Percentiles rank a stretch among this genome's conserved stretches.
phyloP scores from a whole-genome alignment of 1,139 yeast genomes.

The Taphrina sp. region DNA sequence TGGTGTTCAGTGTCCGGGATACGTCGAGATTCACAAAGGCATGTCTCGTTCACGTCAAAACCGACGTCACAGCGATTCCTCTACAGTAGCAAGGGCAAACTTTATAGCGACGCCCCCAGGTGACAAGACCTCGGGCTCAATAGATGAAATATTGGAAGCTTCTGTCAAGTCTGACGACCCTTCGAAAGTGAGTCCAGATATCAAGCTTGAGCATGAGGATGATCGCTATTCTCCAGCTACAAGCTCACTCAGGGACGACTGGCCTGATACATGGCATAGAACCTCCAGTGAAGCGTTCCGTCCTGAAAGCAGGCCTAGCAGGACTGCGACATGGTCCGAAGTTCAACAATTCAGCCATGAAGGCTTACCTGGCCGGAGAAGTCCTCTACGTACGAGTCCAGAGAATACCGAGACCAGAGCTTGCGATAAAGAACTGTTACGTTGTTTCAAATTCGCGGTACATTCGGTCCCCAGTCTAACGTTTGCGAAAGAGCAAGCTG shows the following conservation, averaged over 20 bases:
- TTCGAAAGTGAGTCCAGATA: not conserved
- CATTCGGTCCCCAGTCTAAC: conserved; percentile 13
- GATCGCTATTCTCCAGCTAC: too few species aligned
- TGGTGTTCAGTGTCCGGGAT: conserved; percentile 28
- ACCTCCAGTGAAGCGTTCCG: too few species aligned
- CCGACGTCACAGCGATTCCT: not conserved
- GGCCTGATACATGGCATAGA: too few species aligned
- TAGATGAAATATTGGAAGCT: not conserved
- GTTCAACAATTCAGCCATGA: too few species aligned
- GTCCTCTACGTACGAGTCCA: too few species aligned
- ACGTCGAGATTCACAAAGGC: conserved; percentile 19
- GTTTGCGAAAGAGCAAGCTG: conserved; percentile 3
- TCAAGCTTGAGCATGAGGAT: not conserved
- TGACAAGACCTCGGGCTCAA: too few species aligned
- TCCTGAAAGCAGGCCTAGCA: too few species aligned
- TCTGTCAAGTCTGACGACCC: not conserved
- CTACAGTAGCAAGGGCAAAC: not conserved
- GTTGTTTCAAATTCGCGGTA: not conserved
- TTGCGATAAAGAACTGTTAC: too few species aligned
- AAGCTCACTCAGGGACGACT: too few species aligned
- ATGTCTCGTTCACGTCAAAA: not conserved
- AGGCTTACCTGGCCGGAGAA: too few species aligned
- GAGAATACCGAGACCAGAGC: too few species aligned
- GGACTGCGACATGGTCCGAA: too few species aligned
- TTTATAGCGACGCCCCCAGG: not conserved